Evolutionary conservation across 345 rosid species (phyloP).

Genomic region (Bretschneidera sinensis): DNA sequence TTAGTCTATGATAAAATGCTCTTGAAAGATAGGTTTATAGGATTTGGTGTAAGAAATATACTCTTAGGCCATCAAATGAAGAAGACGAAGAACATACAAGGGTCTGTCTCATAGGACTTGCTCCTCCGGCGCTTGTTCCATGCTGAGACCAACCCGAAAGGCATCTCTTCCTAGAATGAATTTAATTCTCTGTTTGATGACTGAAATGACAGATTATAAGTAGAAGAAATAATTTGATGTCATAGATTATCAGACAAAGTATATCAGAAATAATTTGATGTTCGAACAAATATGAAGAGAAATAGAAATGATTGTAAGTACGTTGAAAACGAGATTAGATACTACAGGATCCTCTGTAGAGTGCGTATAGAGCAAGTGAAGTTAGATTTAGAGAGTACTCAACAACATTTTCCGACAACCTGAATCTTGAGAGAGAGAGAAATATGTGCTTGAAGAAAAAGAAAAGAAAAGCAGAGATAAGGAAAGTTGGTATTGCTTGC

Average conservation of each 20-base stretch:
- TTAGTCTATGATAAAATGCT: slow-evolving; percentile 1
- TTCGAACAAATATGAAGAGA: slow-evolving; percentile 14
- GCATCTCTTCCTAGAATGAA: slow-evolving; percentile 37
- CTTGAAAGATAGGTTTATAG: not conserved
- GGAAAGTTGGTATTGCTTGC: slow-evolving; percentile 31
- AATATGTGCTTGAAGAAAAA: slow-evolving; percentile 63
- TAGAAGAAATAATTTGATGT: slow-evolving; percentile 7
- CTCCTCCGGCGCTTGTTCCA: slow-evolving; percentile 95
- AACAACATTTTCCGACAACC: no score
- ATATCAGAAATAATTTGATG: no score
- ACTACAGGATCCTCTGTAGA: slow-evolving; percentile 22
- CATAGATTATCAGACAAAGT: slow-evolving; percentile 13
- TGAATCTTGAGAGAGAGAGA: slow-evolving; percentile 17
- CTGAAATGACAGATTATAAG: slow-evolving; percentile 2
- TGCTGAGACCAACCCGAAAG: slow-evolving; percentile 78
- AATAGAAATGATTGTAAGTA: slow-evolving; percentile 20
- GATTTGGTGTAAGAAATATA: slow-evolving; percentile 1
- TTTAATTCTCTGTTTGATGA: slow-evolving; percentile 12
- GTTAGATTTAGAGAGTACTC: slow-evolving; percentile 40
- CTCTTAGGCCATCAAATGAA: slow-evolving; percentile 31
- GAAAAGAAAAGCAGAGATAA: slow-evolving; percentile 37
- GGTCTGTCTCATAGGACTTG: slow-evolving; percentile 79
- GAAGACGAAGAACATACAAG: slow-evolving; percentile 57
- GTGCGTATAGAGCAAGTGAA: slow-evolving; percentile 38
- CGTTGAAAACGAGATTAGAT: slow-evolving; percentile 17